These are phyloP conservation scores for Patellifolia procumbens DNA, from an alignment of 179 eudicot genomes.

Conservation along the genomic window DNA sequence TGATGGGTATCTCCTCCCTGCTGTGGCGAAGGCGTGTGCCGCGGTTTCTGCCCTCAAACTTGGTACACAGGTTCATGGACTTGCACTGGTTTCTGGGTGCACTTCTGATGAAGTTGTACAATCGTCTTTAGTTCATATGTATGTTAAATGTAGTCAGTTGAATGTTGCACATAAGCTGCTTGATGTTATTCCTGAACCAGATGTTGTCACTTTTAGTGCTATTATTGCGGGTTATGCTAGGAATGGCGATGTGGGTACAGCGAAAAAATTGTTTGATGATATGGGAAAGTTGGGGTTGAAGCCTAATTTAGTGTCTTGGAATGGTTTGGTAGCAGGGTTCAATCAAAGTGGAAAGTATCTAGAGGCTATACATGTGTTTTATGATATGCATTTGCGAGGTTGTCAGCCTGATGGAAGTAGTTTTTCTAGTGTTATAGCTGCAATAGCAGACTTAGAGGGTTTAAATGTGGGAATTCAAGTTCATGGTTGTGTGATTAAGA, in stretches of 20 bases:
- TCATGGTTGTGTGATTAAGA: slow-evolving; percentile 62
- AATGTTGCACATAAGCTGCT: slow-evolving; percentile 59
- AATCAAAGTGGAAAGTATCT: slow-evolving; percentile 61
- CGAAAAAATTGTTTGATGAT: slow-evolving; percentile 45
- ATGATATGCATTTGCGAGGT: slow-evolving; percentile 58
- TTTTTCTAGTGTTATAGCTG: slow-evolving; percentile 72
- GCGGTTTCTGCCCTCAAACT: slow-evolving; percentile 33
- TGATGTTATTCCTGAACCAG: slow-evolving; percentile 58
- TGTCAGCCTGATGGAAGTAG: slow-evolving; percentile 63
- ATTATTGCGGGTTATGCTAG: slow-evolving; percentile 78
- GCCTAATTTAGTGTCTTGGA: slow-evolving; percentile 76
- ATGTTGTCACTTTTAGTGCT: slow-evolving; percentile 73
- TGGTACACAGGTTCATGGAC: slow-evolving; percentile 66
- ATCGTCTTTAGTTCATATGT: slow-evolving; percentile 75
- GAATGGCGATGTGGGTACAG: slow-evolving; percentile 51
- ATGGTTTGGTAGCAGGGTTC: slow-evolving; percentile 89
- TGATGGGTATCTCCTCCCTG: slow-evolving; percentile 58
- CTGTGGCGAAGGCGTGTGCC: slow-evolving; percentile 67
- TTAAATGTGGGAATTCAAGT: slow-evolving; percentile 55
- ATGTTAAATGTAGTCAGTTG: slow-evolving; percentile 53
- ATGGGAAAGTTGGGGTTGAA: slow-evolving; percentile 55
- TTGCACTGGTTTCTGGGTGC: slow-evolving; percentile 48
- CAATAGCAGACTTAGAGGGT: slow-evolving; percentile 64
- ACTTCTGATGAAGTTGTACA: slow-evolving; percentile 52
- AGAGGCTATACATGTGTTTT: slow-evolving; percentile 59